Base-by-base conservation (phyloP, 768 basidiomycete genomes). In the Termitomyces titanicus region DNA sequence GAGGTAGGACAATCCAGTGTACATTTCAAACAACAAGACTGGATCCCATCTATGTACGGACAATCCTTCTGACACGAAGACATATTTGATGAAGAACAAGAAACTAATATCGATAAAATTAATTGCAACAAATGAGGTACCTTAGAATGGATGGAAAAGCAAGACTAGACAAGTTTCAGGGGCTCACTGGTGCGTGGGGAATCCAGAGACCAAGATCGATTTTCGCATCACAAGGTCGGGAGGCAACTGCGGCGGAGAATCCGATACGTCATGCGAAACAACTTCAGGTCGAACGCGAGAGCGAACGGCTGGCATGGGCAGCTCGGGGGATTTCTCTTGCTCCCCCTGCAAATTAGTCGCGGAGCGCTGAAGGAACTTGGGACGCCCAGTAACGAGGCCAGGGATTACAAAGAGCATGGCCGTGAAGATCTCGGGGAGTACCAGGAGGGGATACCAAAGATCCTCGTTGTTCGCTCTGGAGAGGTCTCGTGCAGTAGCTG, bases 371-470 rank as follows among this genome's bases (percentile, higher is more conserved):
- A 49, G 10, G 5, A 49, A 3, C 18, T 49, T 33, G 17, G 35
- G 6, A 5, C 22, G 47, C 8, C 39, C 42, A 43, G 67, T 66
- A 17, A 68, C 63, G n/a, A 67, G 44, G 27, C 62, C 60, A 6
- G 66, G 66, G 3, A 59, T 54, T 12, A 49, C 49, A 31, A 61
- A 68, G 44, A 66, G 47, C 5, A 53, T 33, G 4, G 64, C 63
- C 12, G 60, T 62, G 9, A 67, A 51, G 43, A 68, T 13, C 53
- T 67, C 67, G 5, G 67, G 62, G 18, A 65, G 29, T 1, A 59
- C 67, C n/a, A 63, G 44, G 9, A 68, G 48, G 13, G 66, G 64
- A 54, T 68, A 67, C 67, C 66, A 66, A n/a, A 60, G 57, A 20
- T 57, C 55, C 38, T 68, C 67, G n/a, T 63, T 60, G 47, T 59